A percentile compares a stretch with the other conserved stretches of the same genome.
These are phyloP conservation scores for Diaporthe sp. DNA, from an alignment of 2,329 filamentous ascomycete genomes.

Conservation along the genomic window DNA sequence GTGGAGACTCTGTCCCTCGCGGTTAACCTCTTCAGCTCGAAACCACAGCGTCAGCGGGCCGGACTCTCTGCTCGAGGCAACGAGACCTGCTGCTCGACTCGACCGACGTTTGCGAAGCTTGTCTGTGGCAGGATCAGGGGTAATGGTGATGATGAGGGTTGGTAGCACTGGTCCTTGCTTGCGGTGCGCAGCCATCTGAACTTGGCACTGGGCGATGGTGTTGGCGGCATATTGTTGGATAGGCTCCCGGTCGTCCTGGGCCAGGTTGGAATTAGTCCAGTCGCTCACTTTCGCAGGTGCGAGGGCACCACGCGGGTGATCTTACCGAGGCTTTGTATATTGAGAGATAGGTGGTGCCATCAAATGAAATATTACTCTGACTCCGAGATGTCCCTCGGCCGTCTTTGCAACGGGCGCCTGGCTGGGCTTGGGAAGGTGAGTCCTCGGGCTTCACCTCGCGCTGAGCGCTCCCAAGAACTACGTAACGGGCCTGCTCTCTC, in stretches of 20 bases:
- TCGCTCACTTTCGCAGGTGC: neutral
- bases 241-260: constrained; percentile 67
- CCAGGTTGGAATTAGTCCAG: constrained; percentile 41
- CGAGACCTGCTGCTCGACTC: constrained; percentile 71
- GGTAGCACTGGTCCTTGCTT: constrained; percentile 73
- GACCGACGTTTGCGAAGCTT: constrained; percentile 76
- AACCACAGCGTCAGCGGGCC: constrained; percentile 68
- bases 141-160: constrained; percentile 71
- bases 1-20: constrained; percentile 60
- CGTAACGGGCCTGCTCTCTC: constrained; percentile 67
- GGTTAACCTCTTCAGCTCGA: constrained; percentile 67
- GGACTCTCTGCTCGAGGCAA: constrained; percentile 64
- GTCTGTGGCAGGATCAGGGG: constrained; percentile 65
- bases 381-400: constrained; percentile 52
- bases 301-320: neutral
- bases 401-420: constrained; percentile 56
- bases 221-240: constrained; percentile 67
- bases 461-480: constrained; percentile 64
- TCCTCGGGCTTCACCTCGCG: constrained; percentile 53
- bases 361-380: constrained; percentile 43
- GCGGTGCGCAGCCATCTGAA: constrained; percentile 71
- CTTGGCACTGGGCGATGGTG: constrained; percentile 69
- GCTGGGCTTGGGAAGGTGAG: constrained; percentile 53
- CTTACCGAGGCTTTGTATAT: constrained; percentile 62
- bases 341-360: constrained; percentile 63